These are phyloP conservation scores for Penicillium salamii DNA, from an alignment of 495 filamentous ascomycete genomes.

Conservation along the genomic window DNA sequence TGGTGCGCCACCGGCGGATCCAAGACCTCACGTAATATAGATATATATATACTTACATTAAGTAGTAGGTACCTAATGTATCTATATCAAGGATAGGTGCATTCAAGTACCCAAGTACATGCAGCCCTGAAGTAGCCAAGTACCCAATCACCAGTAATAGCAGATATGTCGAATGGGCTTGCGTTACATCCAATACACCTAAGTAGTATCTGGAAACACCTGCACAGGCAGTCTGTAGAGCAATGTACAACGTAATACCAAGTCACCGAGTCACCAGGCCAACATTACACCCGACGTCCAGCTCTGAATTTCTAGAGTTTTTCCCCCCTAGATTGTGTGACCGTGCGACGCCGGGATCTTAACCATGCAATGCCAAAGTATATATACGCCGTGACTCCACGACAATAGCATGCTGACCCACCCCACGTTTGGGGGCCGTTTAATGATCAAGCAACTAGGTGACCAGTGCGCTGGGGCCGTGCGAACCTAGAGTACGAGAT, in stretches of 20 bases:
- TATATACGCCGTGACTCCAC: too few relatives aligned
- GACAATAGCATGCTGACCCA: too few relatives aligned
- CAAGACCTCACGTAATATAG: neutral
- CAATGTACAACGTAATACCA: neutral
- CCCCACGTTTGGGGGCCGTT: constrained; percentile 12
- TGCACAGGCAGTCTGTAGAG: neutral
- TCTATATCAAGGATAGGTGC: too few relatives aligned
- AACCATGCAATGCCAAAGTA: constrained; percentile 3
- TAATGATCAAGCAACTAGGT: constrained; percentile 4
- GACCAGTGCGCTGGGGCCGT: constrained; percentile 6
- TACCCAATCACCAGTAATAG: too few relatives aligned
- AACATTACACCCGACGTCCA: constrained; percentile 4
- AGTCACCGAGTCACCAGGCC: constrained; percentile 11
- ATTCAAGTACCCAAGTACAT: too few relatives aligned
- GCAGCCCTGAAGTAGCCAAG: too few relatives aligned
- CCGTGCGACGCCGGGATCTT: constrained; percentile 21
- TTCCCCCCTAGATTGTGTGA: constrained; percentile 18
- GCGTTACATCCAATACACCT: neutral
- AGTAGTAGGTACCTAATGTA: too few relatives aligned
- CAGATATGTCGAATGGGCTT: too few relatives aligned
- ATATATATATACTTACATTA: too few relatives aligned
- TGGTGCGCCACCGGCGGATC: neutral
- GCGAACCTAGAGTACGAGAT: neutral
- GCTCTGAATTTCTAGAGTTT: constrained; percentile 22
- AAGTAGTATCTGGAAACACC: neutral